Base-by-base conservation (phyloP, 148 eudicot species). In the Rhododendron ovatum region DNA sequence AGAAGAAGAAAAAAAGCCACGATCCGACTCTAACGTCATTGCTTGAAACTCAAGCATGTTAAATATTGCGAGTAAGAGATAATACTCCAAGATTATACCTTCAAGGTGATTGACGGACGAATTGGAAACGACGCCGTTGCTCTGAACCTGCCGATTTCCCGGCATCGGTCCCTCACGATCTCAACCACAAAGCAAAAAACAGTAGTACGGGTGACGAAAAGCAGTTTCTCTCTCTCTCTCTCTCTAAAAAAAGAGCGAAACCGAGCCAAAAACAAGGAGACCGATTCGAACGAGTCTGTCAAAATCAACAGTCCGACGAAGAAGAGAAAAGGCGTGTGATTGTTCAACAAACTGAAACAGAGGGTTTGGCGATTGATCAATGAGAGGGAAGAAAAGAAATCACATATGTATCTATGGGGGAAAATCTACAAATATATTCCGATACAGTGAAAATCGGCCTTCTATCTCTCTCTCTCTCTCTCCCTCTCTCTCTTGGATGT, bases 71-170 rank as follows among this genome's bases (percentile, higher is more conserved):
- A 63, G 28, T 57, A 20, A 57, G 26, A 2, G 67, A 57, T 41
- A 76, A 17, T 11, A 67, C 77, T 43, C 79, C 69, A 43, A n/a
- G 67, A 82, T 67, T 30, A 51, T 87, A 94, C 96, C 96, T 93
- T 91, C 85, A 55, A 90, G 85, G 78, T 78, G 65, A 84, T 88
- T 75, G 84, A 90, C 37, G n/a, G 90, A 82, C 35, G 88, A 86
- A 87, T 84, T 90, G 84, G 85, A 71, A 37, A 80, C 77, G 8
- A 81, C 87, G 7, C 91, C 94, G 92, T 92, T 92, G 89, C 86
- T 90, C 86, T 82, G 91, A 85, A 80, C 87, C 85, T 90, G 89
- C 76, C 85, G 91, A 93, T 85, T 92, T 37, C 87, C 95, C 87
- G 96, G 91, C 96, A 94, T 94, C 87, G 89, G 73, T 86, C 73